These are phyloP conservation scores for Metschnikowia proteae DNA, from an alignment of 805 yeast species.

Conservation along the genomic window DNA sequence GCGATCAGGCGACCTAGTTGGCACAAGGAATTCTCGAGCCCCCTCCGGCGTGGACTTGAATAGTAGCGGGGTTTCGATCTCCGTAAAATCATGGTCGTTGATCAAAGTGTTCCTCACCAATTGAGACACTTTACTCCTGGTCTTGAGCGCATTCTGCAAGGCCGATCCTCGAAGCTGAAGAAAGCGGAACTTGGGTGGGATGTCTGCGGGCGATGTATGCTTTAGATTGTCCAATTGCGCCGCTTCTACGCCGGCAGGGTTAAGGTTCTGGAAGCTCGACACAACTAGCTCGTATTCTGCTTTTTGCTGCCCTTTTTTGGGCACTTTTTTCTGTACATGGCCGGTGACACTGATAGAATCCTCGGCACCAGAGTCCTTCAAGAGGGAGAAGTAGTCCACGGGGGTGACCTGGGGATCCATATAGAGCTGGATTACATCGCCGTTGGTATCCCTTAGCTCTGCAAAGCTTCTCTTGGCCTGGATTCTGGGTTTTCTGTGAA, in stretches of 20 bases:
- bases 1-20: slow-evolving; percentile 59
- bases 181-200: slow-evolving; percentile 79
- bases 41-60: slow-evolving; percentile 98
- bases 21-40: slow-evolving; percentile 92
- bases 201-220: slow-evolving; percentile 44
- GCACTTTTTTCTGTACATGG: slow-evolving; percentile 32
- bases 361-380: slow-evolving; percentile 56
- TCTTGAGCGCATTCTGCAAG: slow-evolving; percentile 53
- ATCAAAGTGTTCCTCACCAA: slow-evolving; percentile 41
- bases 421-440: slow-evolving; percentile 55
- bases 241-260: slow-evolving; percentile 59
- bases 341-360: slow-evolving; percentile 73
- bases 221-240: slow-evolving; percentile 64
- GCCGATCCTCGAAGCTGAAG: slow-evolving; percentile 66
- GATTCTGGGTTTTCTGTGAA: slow-evolving; percentile 68
- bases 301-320: slow-evolving; percentile 11
- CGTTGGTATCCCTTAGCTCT: slow-evolving; percentile 67
- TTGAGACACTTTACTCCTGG: slow-evolving; percentile 54
- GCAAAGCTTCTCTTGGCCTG: slow-evolving; percentile 72
- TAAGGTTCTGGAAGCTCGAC: slow-evolving; percentile 50
- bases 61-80: slow-evolving; percentile 87
- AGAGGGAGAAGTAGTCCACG: slow-evolving; percentile 33
- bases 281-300: slow-evolving; percentile 58
- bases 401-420: slow-evolving; percentile 41
- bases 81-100: slow-evolving; percentile 52